Base-by-base conservation (phyloP, 352 stramenopile genomes). In the Phytophthora cryptogea region DNA sequence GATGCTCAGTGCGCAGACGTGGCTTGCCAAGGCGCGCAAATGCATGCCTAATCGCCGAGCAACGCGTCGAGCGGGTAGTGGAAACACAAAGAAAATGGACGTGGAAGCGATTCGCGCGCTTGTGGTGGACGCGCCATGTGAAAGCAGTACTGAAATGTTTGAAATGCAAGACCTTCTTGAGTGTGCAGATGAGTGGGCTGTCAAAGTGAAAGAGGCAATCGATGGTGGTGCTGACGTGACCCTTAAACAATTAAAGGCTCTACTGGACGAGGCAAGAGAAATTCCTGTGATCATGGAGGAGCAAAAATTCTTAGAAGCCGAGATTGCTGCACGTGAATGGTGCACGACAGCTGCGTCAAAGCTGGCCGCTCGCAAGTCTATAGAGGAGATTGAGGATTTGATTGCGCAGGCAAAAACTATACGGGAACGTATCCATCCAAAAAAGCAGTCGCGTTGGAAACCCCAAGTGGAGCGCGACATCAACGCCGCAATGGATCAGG, bases 281-380 rank as follows among this genome's bases (percentile, higher is more conserved):
- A 94, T 96, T 68, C 87, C 87, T n/a, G 83, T 96, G 23, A 66
- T 94, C 5, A 94, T 96, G 87, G 87, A 94, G n/a, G 85, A 94
- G 37, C 81, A 89, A 28, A 86, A 84, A 41, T 90, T 70, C 49
- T 59, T 96, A 4, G 78, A 86, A 33, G 87, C 87, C 16, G 80
- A 92, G 56, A 91, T 96, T 42, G 71, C 66, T 30, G 87, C 84
- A 13, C 82, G 86, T 11, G 80, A 94, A 55, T 96, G 87, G 87
- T 91, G 73, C 36, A 74, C 70, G 6, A 78, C 63, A 16, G 87
- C 83, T 9, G 56, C 70, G 0, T 54, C 49, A 5, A 89, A 89
- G 64, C 60, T 95, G 6, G 70, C 73, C 17, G 70, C 73, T 10
- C 72, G 76, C 27, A 87, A 83, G 30, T 70, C 83, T 1, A 80